These are phyloP conservation scores for Flaveria trinervia DNA, from an alignment of 129 eudicot genomes.

Conservation along the genomic window DNA sequence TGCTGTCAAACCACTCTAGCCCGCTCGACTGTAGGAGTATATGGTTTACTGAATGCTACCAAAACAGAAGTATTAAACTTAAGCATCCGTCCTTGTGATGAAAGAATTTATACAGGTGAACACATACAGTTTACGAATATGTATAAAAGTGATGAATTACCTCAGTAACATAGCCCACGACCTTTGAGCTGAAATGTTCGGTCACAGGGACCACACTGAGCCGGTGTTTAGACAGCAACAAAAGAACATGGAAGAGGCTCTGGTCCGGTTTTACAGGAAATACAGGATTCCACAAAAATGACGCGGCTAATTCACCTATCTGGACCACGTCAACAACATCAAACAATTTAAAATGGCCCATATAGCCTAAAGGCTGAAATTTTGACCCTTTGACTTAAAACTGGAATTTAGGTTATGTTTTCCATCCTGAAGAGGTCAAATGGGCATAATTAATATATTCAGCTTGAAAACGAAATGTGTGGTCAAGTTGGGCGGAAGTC, in stretches of 20 bases:
- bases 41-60: conserved; percentile 40
- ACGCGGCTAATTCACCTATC: conserved; percentile 57
- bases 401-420: not conserved
- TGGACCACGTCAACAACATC: conserved; percentile 29
- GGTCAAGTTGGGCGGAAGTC: too few relatives aligned
- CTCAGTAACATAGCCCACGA: conserved; percentile 48
- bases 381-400: not conserved
- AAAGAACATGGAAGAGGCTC: conserved; percentile 47
- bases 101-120: not conserved
- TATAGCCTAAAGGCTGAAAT: not conserved
- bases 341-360: conserved; percentile 1
- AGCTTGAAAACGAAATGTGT: not conserved
- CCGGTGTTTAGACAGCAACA: conserved; percentile 46
- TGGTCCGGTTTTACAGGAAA: conserved; percentile 48
- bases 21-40: conserved; percentile 47
- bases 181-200: conserved; percentile 32
- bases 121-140: not conserved
- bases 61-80: conserved; percentile 18
- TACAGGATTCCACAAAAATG: conserved; percentile 55
- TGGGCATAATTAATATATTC: not conserved
- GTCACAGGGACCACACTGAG: conserved; percentile 44
- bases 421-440: not conserved
- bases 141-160: conserved; percentile 20
- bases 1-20: conserved; percentile 49
- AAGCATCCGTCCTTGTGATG: not conserved